phyloP scores from a whole-genome alignment of 805 yeast species.

The Starmerella tilneyi region DNA sequence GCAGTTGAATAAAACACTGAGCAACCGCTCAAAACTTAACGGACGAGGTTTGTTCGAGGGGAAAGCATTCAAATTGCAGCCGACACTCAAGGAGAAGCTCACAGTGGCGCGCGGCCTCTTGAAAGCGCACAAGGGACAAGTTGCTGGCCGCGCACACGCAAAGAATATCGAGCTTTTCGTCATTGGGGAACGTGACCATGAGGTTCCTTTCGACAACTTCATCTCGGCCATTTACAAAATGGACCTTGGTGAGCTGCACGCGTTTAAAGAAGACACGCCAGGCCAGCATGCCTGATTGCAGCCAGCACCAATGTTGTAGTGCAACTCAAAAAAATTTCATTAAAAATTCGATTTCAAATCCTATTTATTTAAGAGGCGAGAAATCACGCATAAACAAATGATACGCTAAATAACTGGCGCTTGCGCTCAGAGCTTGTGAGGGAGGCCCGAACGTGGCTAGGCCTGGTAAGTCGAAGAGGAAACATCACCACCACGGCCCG shows the following conservation, averaged over 20 bases:
- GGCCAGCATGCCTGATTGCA: no score
- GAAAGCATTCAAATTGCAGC: slow-evolving; percentile 44
- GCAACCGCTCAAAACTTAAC: slow-evolving; percentile 8
- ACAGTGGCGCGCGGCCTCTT: slow-evolving; percentile 48
- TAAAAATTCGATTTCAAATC: not conserved
- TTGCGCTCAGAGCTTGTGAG: no score
- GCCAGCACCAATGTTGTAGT: no score
- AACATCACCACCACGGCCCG: slow-evolving; percentile 96
- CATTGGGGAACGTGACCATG: slow-evolving; percentile 15
- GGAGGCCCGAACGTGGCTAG: slow-evolving; percentile 31
- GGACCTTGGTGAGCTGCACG: slow-evolving; percentile 13
- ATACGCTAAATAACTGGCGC: slow-evolving; percentile 1
- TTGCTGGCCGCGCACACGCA: slow-evolving; percentile 1
- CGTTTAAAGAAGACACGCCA: no score
- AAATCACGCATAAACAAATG: no score
- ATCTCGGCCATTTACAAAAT: slow-evolving; percentile 21
- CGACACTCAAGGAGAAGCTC: slow-evolving; percentile 51
- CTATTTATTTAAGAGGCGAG: not conserved
- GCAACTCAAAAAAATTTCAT: not conserved
- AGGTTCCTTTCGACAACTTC: slow-evolving; percentile 15
- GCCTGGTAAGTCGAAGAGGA: slow-evolving; percentile 93
- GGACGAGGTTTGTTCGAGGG: slow-evolving; percentile 38
- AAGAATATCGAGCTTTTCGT: slow-evolving; percentile 1
- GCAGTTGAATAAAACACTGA: slow-evolving; percentile 14
- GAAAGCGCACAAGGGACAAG: slow-evolving; percentile 46